A percentile compares a stretch with the other conserved stretches of the same genome.
Evolutionary conservation across 306 rosid species (phyloP).

Genomic region (Casuarina equisetifolia): DNA sequence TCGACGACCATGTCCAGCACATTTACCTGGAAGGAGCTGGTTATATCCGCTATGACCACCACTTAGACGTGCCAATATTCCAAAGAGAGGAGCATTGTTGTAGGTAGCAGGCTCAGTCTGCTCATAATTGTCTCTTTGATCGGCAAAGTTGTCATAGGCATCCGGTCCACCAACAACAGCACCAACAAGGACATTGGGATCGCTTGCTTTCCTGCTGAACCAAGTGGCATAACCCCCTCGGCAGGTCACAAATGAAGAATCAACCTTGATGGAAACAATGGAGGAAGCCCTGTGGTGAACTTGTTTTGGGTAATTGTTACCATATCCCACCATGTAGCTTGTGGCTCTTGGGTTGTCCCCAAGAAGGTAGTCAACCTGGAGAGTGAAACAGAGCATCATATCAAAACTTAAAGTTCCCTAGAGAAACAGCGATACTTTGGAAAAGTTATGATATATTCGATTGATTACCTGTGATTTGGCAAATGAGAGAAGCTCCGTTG

Average conservation of each 20-base stretch:
- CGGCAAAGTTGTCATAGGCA: conserved; percentile 96
- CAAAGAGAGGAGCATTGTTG: conserved; percentile 96
- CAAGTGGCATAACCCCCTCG: conserved; percentile 93
- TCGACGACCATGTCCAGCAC: not conserved
- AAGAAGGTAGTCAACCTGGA: conserved; percentile 87
- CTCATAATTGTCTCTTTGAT: conserved; percentile 88
- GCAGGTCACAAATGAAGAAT: conserved; percentile 78
- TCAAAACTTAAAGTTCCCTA: no score
- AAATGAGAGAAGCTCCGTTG: conserved; percentile 65
- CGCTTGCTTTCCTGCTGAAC: conserved; percentile 71
- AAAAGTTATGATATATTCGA: not conserved
- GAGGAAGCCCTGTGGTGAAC: conserved; percentile 95
- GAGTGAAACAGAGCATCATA: conserved; percentile 6
- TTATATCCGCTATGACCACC: conserved; percentile 65
- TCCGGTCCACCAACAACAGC: conserved; percentile 99
- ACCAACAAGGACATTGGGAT: conserved; percentile 81
- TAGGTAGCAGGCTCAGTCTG: conserved; percentile 99
- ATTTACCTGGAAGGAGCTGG: conserved; percentile 94
- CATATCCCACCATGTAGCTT: conserved; percentile 95
- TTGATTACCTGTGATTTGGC: conserved; percentile 74
- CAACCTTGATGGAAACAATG: conserved; percentile 78
- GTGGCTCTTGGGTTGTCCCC: conserved; percentile 98
- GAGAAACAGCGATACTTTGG: no score
- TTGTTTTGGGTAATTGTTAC: conserved; percentile 77
- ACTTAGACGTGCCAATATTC: conserved; percentile 72